Conservation (phyloP, 345 rosid species). For the Populus deltoides region DNA sequence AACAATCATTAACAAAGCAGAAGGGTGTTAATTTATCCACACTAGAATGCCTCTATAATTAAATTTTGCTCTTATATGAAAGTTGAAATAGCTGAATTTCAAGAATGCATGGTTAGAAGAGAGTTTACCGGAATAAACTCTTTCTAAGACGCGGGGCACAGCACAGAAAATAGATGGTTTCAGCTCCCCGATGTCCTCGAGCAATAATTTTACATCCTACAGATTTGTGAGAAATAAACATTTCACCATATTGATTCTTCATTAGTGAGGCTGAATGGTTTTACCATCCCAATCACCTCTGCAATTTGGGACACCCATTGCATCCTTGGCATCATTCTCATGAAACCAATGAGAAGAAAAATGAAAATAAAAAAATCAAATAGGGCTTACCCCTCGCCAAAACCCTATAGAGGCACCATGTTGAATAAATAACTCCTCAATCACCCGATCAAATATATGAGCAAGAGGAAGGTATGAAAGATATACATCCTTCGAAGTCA, state of each 20-base stretch:
- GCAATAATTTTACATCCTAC: conserved; percentile 85
- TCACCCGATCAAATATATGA: conserved; percentile 87
- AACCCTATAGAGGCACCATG: conserved; percentile 86
- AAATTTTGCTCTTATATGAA: neutral
- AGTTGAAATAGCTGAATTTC: neutral
- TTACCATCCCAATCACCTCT: neutral
- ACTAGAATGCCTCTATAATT: neutral
- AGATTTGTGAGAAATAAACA: conserved; percentile 13
- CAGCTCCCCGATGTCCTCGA: conserved; percentile 84
- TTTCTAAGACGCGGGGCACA: conserved; percentile 93
- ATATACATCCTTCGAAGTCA: conserved; percentile 67
- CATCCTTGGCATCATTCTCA: neutral
- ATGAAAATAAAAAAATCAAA: neutral
- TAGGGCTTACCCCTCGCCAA: conserved; percentile 84
- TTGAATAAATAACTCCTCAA: conserved; percentile 76
- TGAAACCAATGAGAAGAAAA: neutral
- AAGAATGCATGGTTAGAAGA: neutral
- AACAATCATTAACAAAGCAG: conserved; percentile 1
- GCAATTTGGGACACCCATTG: neutral
- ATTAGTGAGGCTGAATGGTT: neutral
- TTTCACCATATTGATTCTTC: conserved; percentile 2
- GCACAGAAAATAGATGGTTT: conserved; percentile 94
- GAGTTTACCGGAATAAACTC: conserved; percentile 66
- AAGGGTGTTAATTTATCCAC: neutral
- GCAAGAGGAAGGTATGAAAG: conserved; percentile 97